Evolutionary conservation across 2,329 filamentous ascomycete species (phyloP).

Genomic region (Trichoderma polysporum): DNA sequence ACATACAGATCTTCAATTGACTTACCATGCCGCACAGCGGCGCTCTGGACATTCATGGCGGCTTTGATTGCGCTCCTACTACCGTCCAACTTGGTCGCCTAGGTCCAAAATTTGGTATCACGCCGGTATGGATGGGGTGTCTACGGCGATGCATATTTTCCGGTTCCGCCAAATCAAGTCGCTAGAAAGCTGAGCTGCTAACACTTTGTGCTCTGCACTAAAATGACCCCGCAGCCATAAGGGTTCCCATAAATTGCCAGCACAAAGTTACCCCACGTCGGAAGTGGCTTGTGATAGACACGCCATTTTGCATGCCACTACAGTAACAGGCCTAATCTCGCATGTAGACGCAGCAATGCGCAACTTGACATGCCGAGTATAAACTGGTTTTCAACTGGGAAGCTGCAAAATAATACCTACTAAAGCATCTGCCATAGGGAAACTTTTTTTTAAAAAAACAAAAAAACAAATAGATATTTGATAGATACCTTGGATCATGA

Average conservation of each 20-base stretch:
- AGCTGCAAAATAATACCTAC: background rate
- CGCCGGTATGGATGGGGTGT: conserved; percentile 20
- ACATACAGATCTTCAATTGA: conserved; percentile 16
- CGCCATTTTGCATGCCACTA: background rate
- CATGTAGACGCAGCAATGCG: background rate
- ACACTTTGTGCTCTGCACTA: background rate
- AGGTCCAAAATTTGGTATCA: conserved; percentile 33
- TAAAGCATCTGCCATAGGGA: background rate
- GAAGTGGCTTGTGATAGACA: background rate
- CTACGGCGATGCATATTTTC: conserved; percentile 25
- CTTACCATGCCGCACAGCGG: conserved; percentile 55
- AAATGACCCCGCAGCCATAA: background rate
- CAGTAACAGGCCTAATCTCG: background rate
- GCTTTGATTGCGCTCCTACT: conserved; percentile 19
- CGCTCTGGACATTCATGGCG: conserved; percentile 58
- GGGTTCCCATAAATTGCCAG: background rate
- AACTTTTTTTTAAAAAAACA: no score
- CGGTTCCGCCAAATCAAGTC: conserved; percentile 22
- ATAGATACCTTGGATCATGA: background rate
- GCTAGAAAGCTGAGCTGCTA: no score
- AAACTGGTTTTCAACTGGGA: no score
- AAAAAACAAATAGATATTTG: background rate
- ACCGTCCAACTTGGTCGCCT: conserved; percentile 11
- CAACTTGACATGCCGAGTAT: background rate
- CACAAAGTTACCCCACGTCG: background rate